Conservation (phyloP, 305 asterid species). For the Fraxinus platypoda region DNA sequence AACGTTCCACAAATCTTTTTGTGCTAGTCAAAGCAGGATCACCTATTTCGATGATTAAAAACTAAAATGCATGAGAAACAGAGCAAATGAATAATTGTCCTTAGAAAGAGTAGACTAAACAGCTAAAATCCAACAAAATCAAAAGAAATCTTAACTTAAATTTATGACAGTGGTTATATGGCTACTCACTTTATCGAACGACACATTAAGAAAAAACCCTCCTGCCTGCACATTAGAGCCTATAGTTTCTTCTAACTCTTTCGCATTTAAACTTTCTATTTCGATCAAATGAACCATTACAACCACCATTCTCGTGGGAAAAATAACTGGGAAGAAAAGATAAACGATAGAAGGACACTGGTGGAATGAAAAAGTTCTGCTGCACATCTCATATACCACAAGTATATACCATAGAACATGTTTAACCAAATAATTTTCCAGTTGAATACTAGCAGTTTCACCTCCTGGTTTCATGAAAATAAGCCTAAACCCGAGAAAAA, state of each 20-base stretch:
- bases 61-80: background rate
- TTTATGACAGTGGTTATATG: background rate
- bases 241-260: background rate
- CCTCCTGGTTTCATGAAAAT: slow-evolving; percentile 5
- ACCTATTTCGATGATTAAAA: background rate
- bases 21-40: slow-evolving; percentile 3
- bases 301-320: slow-evolving; percentile 1
- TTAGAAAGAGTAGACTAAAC: background rate
- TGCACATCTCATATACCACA: slow-evolving; percentile 4
- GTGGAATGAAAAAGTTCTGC: background rate
- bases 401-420: background rate
- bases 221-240: background rate
- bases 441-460: slow-evolving; percentile 5
- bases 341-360: background rate
- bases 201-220: background rate
- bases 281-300: slow-evolving; percentile 7
- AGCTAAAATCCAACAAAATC: background rate
- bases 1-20: background rate
- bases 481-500: background rate
- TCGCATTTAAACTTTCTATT: background rate
- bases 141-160: background rate
- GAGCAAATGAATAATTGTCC: background rate
- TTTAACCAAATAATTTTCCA: slow-evolving; percentile 14
- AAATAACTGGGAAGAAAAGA: background rate
- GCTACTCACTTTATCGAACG: background rate